Base-by-base conservation (phyloP, 2,329 filamentous ascomycete genomes). In the Penicillium sp. region DNA sequence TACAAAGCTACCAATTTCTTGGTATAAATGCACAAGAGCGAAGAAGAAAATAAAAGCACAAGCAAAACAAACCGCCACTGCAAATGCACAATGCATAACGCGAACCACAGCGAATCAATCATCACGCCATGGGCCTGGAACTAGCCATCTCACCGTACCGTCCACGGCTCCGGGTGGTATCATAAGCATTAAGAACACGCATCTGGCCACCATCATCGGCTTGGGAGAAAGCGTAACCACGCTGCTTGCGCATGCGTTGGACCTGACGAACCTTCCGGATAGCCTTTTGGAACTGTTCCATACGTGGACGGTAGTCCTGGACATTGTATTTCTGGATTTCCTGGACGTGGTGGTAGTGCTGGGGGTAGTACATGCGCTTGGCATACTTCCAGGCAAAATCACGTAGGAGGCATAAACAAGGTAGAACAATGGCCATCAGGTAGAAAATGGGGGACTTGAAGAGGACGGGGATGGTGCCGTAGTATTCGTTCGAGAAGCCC, bases 261-360 rank as follows among this genome's bases (percentile, higher is more conserved):
- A 97, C 94, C 76, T 99, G 94, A 47, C 94, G 86, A 49, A 99
- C 94, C 78, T 99, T 99, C 67, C 94, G 89, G 69, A 99, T 97
- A 19, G 94, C 94, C 77, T 99, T 99, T 77, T 99, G 94, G 81
- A 99, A 99, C 76, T 99, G 94, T 70, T 99, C 94, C 94, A 99
- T 99, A 69, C 94, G 87, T 58, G 94, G 94, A 69, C 94, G 83
- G 76, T 99, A 99, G 77, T 99, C 94, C 77, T 99, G 94, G 57
- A 99, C 96, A 67, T 99, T 99, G 78, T 97, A 99, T 77, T 99
- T 99, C 75, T 99, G 94, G 65, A 99, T 99, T 78, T 99, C 94
- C 75, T 99, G 94, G 60, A 99, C 94, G 73, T 99, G 94, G 67
- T 99, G 94, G 69, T 99, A 99, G 40, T 90, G 86, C 76, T 97